Base-by-base conservation (phyloP, 371 early-diverging fungal species). In the Saksenaea oblongispora region DNA sequence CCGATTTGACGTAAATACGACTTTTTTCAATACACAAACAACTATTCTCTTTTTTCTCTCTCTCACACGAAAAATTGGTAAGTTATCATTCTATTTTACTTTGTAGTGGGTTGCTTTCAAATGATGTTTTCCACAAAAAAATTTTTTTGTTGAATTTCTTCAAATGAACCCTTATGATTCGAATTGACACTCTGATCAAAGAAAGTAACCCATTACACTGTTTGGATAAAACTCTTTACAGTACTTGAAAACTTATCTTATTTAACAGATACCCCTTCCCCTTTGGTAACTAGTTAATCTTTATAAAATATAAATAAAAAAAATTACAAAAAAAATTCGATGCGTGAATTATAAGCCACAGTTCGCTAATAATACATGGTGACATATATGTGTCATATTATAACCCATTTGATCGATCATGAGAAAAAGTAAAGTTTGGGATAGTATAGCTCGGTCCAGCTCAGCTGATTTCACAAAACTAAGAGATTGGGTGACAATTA, bases 141-240 rank as follows among this genome's bases (percentile, higher is more conserved):
- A 28, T 69, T 55, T 36, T 71, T 71, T 71, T 71, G 67, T 71
- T 71, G 71, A 71, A 71, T 71, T 71, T 71, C 71, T 71, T 71
- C 71, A 71, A 54, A 71, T 71, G 71, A 71, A 53, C 42, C 47
- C 47, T 36, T 67, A 63, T 71, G 71, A 71, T 71, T 71, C 71
- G 34, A 62, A 58, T 62, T 70, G 71, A 71, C 71, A 71, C 64
- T 61, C 71, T 71, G 71, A 69, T 56, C 34, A 37, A 56, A 31
- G 27, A 56, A 56, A 56, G 26, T 18, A 22, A 47, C 9, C n/a
- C 51, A 24, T 18, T 18, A 41, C 42, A 17, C 51, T 2, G 3
- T 17, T 9, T 47, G 5, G 18, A 47, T 47, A 11, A 47, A 22
- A 22, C 7, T 47, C 11, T 22, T 47, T 47, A 22, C 10, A 22